Evolutionary conservation across 495 filamentous ascomycete species (phyloP), one percentile per base, ranked within the genome.

Genomic region (Neurospora sp.): DNA sequence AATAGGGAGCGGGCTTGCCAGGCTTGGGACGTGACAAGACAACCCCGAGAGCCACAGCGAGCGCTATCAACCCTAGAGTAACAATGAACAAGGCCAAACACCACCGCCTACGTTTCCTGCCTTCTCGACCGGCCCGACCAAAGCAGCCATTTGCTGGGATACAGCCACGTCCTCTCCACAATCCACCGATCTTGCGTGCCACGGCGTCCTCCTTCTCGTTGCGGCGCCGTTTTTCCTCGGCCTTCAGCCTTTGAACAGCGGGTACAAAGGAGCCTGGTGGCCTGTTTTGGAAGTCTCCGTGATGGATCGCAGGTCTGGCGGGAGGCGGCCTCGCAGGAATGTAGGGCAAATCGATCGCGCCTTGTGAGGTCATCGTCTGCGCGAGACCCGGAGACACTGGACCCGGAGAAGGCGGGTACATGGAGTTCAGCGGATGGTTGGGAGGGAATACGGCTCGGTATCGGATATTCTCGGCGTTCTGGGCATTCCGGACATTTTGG

Each of bases 191-290:
- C 75, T 86, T 89, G 72, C 81, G 84, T 5, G 85, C 87, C 8
- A 86, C 75, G 4, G 82, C 83, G 20, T 92, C 90, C 78, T 92
- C 88, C 73, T 89, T 89, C 78, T 92, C 91, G 69, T 87, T 85
- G 39, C 88, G 85, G 40, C 84, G 83, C 69, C 86, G 80, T 73
- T 90, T 86, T 23, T 83, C 83, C 74, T 89, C 77, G 75, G 81
- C 78, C 74, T 83, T 80, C 31, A 82, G 78, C 38, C 75, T 75
- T 37, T 85, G 81, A 39, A 81, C 78, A 3, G 78, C 79, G 2
- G 84, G 76, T 7, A 79, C 70, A 39, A 78, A 84, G 3, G 84
- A 78, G 18, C 82, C 82, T 6, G 77, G 74, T 1, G 83, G 76
- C 20, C 81, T 74, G 16, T 83, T 78, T 2, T 83, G 82, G 10